Conservation (phyloP, 345 rosid species). For the Sonneratia alba region DNA sequence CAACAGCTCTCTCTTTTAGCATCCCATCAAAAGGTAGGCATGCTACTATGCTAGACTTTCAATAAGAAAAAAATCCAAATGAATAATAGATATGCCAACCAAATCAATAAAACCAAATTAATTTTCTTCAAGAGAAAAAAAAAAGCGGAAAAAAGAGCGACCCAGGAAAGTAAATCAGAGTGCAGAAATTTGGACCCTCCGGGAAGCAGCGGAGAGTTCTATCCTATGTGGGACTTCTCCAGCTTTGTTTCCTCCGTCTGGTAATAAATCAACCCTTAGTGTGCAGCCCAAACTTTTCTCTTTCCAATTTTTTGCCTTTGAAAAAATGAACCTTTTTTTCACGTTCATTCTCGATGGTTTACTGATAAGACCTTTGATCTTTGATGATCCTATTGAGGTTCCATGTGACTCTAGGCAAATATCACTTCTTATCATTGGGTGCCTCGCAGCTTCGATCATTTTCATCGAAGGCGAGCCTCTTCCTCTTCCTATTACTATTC, state of each 20-base stretch:
- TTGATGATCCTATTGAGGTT: neutral
- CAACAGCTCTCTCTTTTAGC: no score
- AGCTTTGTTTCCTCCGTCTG: neutral
- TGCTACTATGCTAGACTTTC: neutral
- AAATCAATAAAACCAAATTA: slow-evolving; percentile 2
- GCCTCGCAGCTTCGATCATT: neutral
- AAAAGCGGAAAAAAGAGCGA: neutral
- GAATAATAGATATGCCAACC: neutral
- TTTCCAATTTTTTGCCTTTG: neutral
- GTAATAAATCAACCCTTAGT: neutral
- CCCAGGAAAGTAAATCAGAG: neutral
- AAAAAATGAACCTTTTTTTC: neutral
- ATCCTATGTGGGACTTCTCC: slow-evolving; percentile 5
- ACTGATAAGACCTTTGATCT: neutral
- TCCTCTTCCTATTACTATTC: neutral
- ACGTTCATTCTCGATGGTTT: neutral
- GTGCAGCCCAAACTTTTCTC: neutral
- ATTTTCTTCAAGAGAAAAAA: neutral
- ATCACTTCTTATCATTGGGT: neutral
- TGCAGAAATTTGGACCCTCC: neutral
- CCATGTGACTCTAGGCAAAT: neutral
- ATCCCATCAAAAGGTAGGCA: no score
- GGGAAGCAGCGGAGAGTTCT: neutral
- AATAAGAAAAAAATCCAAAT: neutral
- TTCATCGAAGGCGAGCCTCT: slow-evolving; percentile 1